Evolutionary conservation across 176 grass and related monocot genomes (phyloP).

Genomic region (Zizania latifolia): DNA sequence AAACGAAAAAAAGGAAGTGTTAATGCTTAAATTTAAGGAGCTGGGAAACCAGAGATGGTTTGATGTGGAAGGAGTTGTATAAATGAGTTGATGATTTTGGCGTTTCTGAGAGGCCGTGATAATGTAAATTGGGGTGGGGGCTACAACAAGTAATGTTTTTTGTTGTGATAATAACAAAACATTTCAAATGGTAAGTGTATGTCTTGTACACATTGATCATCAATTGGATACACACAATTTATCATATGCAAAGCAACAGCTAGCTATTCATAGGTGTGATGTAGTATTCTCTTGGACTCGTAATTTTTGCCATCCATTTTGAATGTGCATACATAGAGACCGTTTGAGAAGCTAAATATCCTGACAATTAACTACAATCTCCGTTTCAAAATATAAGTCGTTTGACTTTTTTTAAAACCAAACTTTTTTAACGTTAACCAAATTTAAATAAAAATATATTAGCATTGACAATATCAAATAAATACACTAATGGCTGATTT

Average conservation of each 20-base stretch:
- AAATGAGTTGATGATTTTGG: background rate
- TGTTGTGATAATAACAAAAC: background rate
- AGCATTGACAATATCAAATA: no score
- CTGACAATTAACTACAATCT: no score
- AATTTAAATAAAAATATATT: no score
- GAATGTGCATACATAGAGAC: background rate
- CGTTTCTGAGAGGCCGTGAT: background rate
- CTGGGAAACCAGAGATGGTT: background rate
- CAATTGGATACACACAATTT: background rate
- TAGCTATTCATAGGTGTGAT: background rate
- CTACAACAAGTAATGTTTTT: slow-evolving; percentile 16
- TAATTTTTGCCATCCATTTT: background rate
- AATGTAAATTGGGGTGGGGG: slow-evolving; percentile 20
- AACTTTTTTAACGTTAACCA: no score
- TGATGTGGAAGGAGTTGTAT: slow-evolving; percentile 2
- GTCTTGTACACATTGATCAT: no score
- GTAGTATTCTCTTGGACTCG: background rate
- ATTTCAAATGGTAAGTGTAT: no score
- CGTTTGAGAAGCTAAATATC: no score
- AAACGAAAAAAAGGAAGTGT: background rate
- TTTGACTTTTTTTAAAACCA: no score
- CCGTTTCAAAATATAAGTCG: no score
- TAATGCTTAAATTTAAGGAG: background rate
- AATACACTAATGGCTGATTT: no score
- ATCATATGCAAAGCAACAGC: background rate